These are phyloP conservation scores for Histomonas meleagridis DNA, from an alignment of 208 protist genomes.

Conservation along the genomic window DNA sequence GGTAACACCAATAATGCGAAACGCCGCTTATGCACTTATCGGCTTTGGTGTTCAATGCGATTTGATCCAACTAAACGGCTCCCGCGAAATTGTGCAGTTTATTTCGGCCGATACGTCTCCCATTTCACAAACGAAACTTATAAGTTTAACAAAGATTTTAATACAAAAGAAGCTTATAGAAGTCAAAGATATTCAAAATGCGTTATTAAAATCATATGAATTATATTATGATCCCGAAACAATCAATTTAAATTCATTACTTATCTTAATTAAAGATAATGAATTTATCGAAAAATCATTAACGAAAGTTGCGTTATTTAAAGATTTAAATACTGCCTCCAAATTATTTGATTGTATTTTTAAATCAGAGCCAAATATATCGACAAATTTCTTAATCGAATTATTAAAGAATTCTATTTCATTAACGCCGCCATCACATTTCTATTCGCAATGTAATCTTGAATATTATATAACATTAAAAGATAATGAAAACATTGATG, in stretches of 20 bases:
- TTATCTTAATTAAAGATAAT: neutral
- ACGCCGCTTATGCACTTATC: neutral
- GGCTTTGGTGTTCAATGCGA: neutral
- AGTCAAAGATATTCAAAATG: neutral
- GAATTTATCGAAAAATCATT: neutral
- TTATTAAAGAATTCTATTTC: neutral
- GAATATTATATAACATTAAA: neutral
- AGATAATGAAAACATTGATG: neutral
- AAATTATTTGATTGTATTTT: neutral
- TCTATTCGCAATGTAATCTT: neutral
- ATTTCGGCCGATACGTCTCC: neutral
- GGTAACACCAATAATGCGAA: neutral
- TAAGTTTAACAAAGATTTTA: neutral
- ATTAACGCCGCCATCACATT: neutral
- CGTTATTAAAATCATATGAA: neutral
- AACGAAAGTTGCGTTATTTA: neutral
- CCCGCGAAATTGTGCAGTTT: neutral
- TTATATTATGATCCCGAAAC: constrained; percentile 1
- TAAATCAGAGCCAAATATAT: no score
- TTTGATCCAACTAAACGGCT: neutral
- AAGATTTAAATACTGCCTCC: neutral
- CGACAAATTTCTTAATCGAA: neutral
- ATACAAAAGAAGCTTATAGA: neutral
- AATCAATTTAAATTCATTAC: neutral
- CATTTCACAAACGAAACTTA: neutral